phyloP scores from a whole-genome alignment of 225 moss, liverwort and hornwort species.

The Straminergon stramineum region DNA sequence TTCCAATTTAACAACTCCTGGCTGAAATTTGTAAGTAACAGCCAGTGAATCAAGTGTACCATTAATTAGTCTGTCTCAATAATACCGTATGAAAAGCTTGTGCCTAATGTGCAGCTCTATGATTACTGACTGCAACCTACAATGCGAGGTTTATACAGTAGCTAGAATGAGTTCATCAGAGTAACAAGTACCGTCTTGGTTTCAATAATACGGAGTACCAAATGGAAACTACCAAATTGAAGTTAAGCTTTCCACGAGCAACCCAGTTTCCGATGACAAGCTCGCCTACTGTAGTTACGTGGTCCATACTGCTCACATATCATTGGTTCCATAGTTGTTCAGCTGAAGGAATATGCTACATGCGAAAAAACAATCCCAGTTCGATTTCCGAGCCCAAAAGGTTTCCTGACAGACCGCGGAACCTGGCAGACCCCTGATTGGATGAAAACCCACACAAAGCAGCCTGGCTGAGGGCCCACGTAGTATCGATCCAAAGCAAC shows the following conservation, averaged over 20 bases:
- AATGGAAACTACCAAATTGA: not conserved
- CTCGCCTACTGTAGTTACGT: not conserved
- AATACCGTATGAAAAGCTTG: not conserved
- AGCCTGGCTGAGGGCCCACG: not conserved
- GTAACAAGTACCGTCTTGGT: not conserved
- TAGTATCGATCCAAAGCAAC: not conserved
- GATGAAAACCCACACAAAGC: not conserved
- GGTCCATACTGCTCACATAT: not conserved
- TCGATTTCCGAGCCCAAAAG: not conserved
- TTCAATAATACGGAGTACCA: not conserved
- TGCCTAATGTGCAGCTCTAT: not conserved
- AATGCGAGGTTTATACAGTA: not conserved
- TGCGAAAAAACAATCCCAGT: not conserved
- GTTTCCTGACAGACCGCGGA: not conserved
- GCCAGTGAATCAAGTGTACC: not conserved
- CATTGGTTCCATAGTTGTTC: not conserved
- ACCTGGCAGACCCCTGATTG: not conserved
- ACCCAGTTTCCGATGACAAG: not conserved
- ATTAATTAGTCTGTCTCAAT: not conserved
- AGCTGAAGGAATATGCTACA: not conserved
- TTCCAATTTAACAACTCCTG: not conserved
- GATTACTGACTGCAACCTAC: not conserved
- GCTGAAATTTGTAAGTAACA: not conserved
- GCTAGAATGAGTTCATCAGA: not conserved
- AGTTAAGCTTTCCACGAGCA: not conserved